Evolutionary conservation across 768 basidiomycete genomes (phyloP), one percentile per base, ranked within the genome.

Genomic region (Amanita jacksonii): DNA sequence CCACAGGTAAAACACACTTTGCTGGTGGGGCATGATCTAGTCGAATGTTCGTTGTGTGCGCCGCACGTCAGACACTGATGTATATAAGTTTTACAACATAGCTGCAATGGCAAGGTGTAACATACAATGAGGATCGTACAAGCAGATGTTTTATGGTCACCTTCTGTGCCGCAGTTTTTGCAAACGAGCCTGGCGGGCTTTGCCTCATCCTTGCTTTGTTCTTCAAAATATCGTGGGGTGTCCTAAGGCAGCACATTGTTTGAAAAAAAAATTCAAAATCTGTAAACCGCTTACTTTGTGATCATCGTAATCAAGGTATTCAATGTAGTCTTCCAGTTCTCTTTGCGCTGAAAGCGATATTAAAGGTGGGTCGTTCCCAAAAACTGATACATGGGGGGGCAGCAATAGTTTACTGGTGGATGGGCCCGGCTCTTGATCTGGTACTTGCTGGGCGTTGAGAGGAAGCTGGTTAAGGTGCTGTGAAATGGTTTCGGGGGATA

Each of bases 1-100:
- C 83, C 83, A 52, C 87, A 90, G 3, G 68, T 72, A 53, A 77
- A 89, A 54, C 87, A 90, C 0, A 73, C 78, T 60, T 88, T 88
- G 61, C 77, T 79, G 48, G 86, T 81, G 2, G 86, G 85, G 61
- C 86, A 90, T 40, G 77, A 76, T 31, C 79, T 69, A 13, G 87
- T 87, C 3, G 70, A 66, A 59, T 90, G 87, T 49, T 89, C 86
- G 53, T 89, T 75, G 39, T 81, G 76, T 23, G 72, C 83, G 46
- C 87, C 87, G 55, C 87, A 90, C 19, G 81, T 87, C 46, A 84
- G 57, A 56, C 87, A 90, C 87, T 89, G 19, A 47, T 22, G 23
- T 18, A 46, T 35, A 27, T 23, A 38, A 35, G 40, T 40, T 25
- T 44, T 27, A 37, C 32, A 32, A 13, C 40, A 38, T 15, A 15